Base-by-base conservation (phyloP, 2,329 filamentous ascomycete genomes). In the Alternaria ethzedia region DNA sequence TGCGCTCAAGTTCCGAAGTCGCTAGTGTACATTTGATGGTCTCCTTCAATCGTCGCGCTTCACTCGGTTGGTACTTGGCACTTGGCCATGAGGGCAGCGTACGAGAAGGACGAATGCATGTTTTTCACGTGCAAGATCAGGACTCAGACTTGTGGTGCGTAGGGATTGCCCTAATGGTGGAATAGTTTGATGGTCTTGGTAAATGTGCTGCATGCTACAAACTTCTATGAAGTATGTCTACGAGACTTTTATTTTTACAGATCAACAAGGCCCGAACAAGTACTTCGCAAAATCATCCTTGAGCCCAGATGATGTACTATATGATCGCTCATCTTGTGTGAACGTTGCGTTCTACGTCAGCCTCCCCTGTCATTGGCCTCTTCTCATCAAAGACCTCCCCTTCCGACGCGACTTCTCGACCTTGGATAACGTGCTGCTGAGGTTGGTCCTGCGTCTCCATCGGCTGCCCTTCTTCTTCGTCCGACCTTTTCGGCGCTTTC, bases 401-500 rank as follows among this genome's bases (percentile, higher is more conserved):
- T 12, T 54, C 23, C 12, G 5, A 30, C 3, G 25, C 49, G 10
- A 59, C 43, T 17, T 49, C 41, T 15, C 46, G 47, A 23, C 59
- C 55, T 3, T 52, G 46, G 5, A 62, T 54, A 5, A 17, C 15
- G 15, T 30, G 21, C 15, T 45, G 21, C 13, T 21, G n/a, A 21
- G 10, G 12, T 20, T 54, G 49, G 30, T 43, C 61, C 4, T 49
- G 23, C 12, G 15, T 13, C 11, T n/a, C 41, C 15, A 17, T 11
- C 9, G 46, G 30, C 20, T 32, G 26, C 13, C 30, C 58, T 25
- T 60, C 61, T 47, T 69, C 61, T 20, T 67, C 62, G 1, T 61
- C 54, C 10, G 47, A 26, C 28, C 70, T 76, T 44, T 79, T 72
- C 6, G 59, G 58, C 17, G 63, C 63, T 54, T 72, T 73, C 8